Base-by-base conservation (phyloP, 129 eudicot species). In the Ambrosia artemisiifolia region DNA sequence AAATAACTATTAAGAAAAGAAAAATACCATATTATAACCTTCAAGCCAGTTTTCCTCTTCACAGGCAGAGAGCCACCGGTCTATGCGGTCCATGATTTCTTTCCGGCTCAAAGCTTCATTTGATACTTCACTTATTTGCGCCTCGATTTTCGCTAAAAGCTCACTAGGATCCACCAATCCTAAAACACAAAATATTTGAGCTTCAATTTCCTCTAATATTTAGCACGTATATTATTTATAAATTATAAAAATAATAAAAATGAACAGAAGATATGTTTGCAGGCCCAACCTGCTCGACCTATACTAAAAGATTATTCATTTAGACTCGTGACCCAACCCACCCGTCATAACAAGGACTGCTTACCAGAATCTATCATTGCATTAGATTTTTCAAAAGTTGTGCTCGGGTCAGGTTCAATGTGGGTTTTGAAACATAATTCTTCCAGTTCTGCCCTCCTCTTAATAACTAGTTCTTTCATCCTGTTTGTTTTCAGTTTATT, bases 31-130 rank as follows among this genome's bases (percentile, higher is more conserved):
- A 72, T 78, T 84, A 82, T 92, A 92, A 24, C 85, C 88, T 76
- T 92, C 94, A 30, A 92, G 89, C 97, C 97, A 92, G 43, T 83
- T 85, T 78, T 92, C 97, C 78, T 92, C 97, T 35, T 88, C 96
- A 70, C 97, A 86, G 0, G 90, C 94, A 73, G 85, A 75, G 61
- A 92, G 89, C 97, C 97, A 92, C 30, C 88, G 71, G 47, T 92
- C 94, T 64, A 92, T 82, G 73, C 81, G 82, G 70, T 85, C 96
- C 87, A 87, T 85, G 44, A 92, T 92, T 49, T 85, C 94, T 78
- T 83, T 88, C 63, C 97, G 81, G 79, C 88, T 86, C 36, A 78
- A 75, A 48, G 94, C 91, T 85, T 92, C 97, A 53, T 85, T 86
- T 53, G 81, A 84, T 42, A 82, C 96, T 81, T 85, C 87, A 61